Percentiles rank a stretch among this genome's conserved stretches.
These are phyloP conservation scores for Neurospora sp. DNA, from an alignment of 495 filamentous ascomycete species.

Conservation along the genomic window DNA sequence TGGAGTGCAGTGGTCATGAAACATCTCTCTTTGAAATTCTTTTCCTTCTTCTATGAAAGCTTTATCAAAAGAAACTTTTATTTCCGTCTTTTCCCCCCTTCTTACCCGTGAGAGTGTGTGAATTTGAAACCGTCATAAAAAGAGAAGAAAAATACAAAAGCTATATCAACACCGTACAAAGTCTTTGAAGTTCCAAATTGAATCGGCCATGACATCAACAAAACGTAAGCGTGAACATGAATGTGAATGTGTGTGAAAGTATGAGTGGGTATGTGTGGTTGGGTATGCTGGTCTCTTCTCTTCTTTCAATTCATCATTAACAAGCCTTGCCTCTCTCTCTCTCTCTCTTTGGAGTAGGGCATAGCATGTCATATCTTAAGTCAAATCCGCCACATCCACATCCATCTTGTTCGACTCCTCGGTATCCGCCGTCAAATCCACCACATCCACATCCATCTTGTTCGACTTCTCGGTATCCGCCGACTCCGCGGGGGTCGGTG, in stretches of 20 bases:
- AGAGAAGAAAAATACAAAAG: not conserved
- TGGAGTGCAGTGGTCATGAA: not conserved
- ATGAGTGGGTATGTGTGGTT: not conserved
- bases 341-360: not conserved
- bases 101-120: not conserved
- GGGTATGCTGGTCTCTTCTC: not conserved
- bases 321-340: not conserved
- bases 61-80: not conserved
- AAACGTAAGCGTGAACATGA: not conserved
- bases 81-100: not conserved
- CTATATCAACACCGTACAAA: not conserved
- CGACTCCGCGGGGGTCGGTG: not conserved
- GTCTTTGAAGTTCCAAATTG: not conserved
- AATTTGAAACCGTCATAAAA: not conserved
- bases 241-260: not conserved
- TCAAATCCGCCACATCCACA: not conserved
- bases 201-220: not conserved
- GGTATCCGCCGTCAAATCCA: no score
- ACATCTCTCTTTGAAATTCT: not conserved
- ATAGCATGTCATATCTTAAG: not conserved
- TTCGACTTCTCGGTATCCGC: not conserved
- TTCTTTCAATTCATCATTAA: slow-evolving; percentile 1
- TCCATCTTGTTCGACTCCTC: not conserved
- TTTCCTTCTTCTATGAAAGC: not conserved
- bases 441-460: not conserved